These are phyloP conservation scores for Blastosporella zonata DNA, from an alignment of 1,284 basidiomycete species.

Conservation along the genomic window DNA sequence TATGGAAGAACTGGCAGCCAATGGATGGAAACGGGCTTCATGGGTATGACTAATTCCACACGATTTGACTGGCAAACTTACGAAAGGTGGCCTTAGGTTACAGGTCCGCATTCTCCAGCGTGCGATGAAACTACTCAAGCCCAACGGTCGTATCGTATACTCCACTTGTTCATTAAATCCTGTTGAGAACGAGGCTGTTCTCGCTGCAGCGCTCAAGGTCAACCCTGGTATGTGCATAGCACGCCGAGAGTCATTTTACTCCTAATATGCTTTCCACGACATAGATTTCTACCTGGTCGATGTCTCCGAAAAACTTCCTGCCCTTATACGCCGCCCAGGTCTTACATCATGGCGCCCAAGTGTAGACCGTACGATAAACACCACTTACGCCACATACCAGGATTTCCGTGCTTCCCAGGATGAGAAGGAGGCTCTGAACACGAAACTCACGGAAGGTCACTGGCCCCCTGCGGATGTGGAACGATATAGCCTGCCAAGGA, in stretches of 20 bases:
- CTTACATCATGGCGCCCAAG: slow-evolving; percentile 75
- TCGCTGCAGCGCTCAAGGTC: slow-evolving; percentile 78
- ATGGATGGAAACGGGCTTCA: slow-evolving; percentile 92
- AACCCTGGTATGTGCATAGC: slow-evolving; percentile 53
- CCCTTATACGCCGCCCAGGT: slow-evolving; percentile 75
- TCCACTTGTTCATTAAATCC: slow-evolving; percentile 99
- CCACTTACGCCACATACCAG: slow-evolving; percentile 52
- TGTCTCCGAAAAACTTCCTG: slow-evolving; percentile 68
- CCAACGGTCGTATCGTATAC: slow-evolving; percentile 90
- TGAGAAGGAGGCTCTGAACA: slow-evolving; percentile 41
- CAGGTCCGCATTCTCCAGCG: slow-evolving; percentile 92
- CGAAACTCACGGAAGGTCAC: slow-evolving; percentile 66
- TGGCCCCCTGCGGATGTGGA: slow-evolving; percentile 77
- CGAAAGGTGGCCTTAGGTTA: slow-evolving; percentile 45
- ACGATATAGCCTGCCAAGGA: slow-evolving; percentile 62
- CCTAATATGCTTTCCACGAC: not conserved
- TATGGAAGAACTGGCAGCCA: slow-evolving; percentile 93
- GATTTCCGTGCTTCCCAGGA: slow-evolving; percentile 53
- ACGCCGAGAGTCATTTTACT: not conserved
- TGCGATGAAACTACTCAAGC: slow-evolving; percentile 87
- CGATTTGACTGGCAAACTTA: not conserved
- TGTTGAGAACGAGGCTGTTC: slow-evolving; percentile 95
- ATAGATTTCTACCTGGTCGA: slow-evolving; percentile 82
- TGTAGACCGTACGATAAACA: slow-evolving; percentile 42
- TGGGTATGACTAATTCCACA: slow-evolving; percentile 44